Base-by-base conservation (phyloP, 1,284 basidiomycete species). In the Porodaedalea pini region DNA sequence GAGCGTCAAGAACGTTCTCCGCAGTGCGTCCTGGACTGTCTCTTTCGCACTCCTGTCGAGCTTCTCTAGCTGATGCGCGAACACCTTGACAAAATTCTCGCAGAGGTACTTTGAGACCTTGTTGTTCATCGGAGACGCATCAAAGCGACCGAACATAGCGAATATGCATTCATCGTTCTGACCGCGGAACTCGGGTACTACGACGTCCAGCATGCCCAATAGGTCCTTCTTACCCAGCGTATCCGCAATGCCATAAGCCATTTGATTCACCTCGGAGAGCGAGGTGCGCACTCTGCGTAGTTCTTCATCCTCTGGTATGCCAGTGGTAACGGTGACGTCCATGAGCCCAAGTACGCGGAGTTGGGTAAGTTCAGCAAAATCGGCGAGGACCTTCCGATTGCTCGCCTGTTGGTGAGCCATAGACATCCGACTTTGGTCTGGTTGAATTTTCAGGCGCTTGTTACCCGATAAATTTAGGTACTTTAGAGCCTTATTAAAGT, bases 201-300 rank as follows among this genome's bases (percentile, higher is more conserved):
- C 95, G 21, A 98, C 79, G 70, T 99, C 96, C 63, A 97, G 84
- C 85, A 97, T 94, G 54, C 85, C 90, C 40, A 98, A 79, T 53
- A 85, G 81, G 51, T 92, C 88, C 51, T 82, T 79, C 58, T 77
- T 77, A 32, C 94, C 94, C 36, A 99, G 77, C n/a, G 91, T 92
- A 69, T 99, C 96, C 0, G 96, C 92, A 59, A 99, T 97, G 8
- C 96, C 97, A 67, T 99, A 99, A 15, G 89, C 87, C 92, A 99
- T 94, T 58, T 85, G 85, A 73, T 92, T 92, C 61, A 98, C 88
- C 54, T 92, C 90, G 2, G 92, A 94, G 45, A 88, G 79, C 4
- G 95, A 96, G 0, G 94, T 97, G 47, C 97, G 88, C 3, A 99
- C 88, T 6, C 97, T 89, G 29, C 94, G 86, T 56, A 95, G 89